Conservation (phyloP, 177 flowering plant genomes). For the Tripterygium wilfordii region DNA sequence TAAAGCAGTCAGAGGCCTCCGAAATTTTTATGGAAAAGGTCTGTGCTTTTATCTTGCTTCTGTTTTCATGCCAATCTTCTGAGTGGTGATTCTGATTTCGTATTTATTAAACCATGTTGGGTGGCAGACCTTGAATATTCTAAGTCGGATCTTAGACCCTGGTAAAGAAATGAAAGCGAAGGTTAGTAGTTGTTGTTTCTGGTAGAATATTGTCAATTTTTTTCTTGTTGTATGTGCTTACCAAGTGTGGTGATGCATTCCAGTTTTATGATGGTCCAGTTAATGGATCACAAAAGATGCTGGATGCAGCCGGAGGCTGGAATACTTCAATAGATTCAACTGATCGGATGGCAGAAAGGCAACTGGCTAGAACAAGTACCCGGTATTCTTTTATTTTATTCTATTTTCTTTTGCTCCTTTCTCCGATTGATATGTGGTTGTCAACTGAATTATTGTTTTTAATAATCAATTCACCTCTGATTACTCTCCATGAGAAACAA, state of each 20-base stretch:
- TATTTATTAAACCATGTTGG: slow-evolving; percentile 5
- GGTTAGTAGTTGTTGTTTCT: slow-evolving; percentile 30
- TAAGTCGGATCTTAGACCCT: slow-evolving; percentile 70
- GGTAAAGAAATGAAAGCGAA: slow-evolving; percentile 57
- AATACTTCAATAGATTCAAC: slow-evolving; percentile 8
- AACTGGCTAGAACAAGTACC: slow-evolving; percentile 13
- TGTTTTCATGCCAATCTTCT: background rate
- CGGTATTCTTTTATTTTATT: slow-evolving; percentile 32
- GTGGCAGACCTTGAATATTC: slow-evolving; percentile 64
- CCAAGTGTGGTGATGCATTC: slow-evolving; percentile 15
- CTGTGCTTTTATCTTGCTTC: background rate
- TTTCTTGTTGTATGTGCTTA: slow-evolving; percentile 1
- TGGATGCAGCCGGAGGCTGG: slow-evolving; percentile 12
- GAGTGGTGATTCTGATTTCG: background rate
- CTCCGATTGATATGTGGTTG: too few species aligned
- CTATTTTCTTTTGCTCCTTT: background rate
- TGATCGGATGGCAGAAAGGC: slow-evolving; percentile 11
- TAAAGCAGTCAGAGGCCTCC: slow-evolving; percentile 35
- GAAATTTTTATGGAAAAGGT: slow-evolving; percentile 60
- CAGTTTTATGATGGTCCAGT: slow-evolving; percentile 64
- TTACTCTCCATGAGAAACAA: too few species aligned
- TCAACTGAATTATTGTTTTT: too few species aligned
- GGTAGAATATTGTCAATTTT: background rate
- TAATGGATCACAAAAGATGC: slow-evolving; percentile 37
- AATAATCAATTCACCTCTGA: too few species aligned